Percentiles rank a stretch among this genome's conserved stretches.
Conservation (phyloP, 345 rosid genomes). For the Eucalyptus cloeziana region DNA sequence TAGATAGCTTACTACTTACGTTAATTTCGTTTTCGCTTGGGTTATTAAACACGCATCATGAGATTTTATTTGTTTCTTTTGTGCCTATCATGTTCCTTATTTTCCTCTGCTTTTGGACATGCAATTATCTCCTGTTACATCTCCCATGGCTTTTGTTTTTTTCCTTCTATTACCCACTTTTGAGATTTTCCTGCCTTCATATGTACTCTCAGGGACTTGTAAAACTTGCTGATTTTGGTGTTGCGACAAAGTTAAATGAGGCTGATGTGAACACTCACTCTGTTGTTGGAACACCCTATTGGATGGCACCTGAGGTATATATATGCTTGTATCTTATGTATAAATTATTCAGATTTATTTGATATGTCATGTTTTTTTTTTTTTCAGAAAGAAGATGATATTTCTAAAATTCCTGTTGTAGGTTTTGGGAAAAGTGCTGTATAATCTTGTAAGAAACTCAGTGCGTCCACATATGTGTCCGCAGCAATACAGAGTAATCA, state of each 20-base stretch:
- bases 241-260: conserved; percentile 96
- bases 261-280: conserved; percentile 97
- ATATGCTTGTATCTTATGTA: neutral
- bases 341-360: neutral
- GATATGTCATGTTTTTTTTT: neutral
- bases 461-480: neutral
- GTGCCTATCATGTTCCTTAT: neutral
- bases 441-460: neutral
- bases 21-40: neutral
- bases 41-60: neutral
- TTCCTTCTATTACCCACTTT: neutral
- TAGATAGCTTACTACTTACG: neutral
- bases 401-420: neutral
- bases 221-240: conserved; percentile 99
- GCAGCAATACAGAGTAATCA: neutral
- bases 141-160: neutral
- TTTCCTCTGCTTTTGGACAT: neutral
- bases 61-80: neutral
- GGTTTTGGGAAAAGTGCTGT: neutral
- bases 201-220: conserved; percentile 65
- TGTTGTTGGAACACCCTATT: conserved; percentile 96
- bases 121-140: neutral
- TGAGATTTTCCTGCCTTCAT: neutral
- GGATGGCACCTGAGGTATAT: conserved; percentile 99
- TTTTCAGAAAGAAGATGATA: neutral